Base-by-base conservation (phyloP, 2,329 filamentous ascomycete genomes). In the Monosporascus cannonballus region DNA sequence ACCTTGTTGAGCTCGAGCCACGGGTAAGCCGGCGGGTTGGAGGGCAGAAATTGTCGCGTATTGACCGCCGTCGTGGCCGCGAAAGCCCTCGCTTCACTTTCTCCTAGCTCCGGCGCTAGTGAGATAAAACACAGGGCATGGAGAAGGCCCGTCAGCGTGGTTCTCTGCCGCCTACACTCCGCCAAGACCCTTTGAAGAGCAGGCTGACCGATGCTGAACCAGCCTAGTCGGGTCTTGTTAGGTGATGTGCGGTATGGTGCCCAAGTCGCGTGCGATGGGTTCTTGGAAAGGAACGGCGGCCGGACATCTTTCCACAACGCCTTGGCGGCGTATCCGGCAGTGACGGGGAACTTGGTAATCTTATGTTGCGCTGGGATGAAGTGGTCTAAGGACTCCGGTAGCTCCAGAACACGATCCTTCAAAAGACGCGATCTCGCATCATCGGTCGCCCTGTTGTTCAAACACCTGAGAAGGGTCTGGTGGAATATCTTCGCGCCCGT, bases 71-170 rank as follows among this genome's bases (percentile, higher is more conserved):
- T 63, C 3, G 25, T 37, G 0, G 51, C 47, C 5, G 44, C 36
- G 36, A 65, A 61, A 3, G 47, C 61, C 3, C 46, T 34, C 8
- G 55, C 56, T 11, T 52, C 42, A n/a, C 25, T 18, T 18, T 47
- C 7, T 2, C 56, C 30, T 2, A 60, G 30, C 18, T 54, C 47
- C 6, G 41, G 46, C 2, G 58, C 52, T 17, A 61, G 52, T 37
- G 53, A 53, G 14, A 52, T 47, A 2, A 58, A 46, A 1, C 47
- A 24, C 15, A 63, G 48, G 1, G 48, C 56, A 9, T 62, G 52
- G 1, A 61, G 3, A 0, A 64, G 54, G 6, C 61, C 61, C 1
- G 61, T 61, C 1, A 64, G 20, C 1, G 61, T 65, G 7, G 61
- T 62, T 0, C 50, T 38, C 11, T 62, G 51, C 6, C 34, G 9